Conservation (phyloP, 108 stramenopile species). For the Aurantiochytrium sp. region DNA sequence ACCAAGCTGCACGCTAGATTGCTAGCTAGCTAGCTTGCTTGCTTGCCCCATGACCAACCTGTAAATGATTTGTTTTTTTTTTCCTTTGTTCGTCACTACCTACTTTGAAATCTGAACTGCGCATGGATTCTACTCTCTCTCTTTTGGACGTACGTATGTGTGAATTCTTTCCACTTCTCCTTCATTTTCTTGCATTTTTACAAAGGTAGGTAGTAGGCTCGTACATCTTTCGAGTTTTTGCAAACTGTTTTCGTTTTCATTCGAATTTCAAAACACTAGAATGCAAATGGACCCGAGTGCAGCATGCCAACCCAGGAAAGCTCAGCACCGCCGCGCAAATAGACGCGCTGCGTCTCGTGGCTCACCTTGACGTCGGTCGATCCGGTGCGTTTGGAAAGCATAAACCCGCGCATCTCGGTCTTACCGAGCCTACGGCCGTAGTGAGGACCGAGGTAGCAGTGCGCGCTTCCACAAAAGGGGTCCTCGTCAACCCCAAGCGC, state of each 20-base stretch:
- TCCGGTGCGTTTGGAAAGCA: conserved; percentile 77
- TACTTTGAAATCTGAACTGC: too few relatives aligned
- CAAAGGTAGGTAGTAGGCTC: too few relatives aligned
- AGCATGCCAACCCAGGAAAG: background rate
- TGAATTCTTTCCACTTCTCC: too few relatives aligned
- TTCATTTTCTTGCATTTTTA: too few relatives aligned
- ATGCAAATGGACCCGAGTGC: background rate
- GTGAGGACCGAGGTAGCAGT: conserved; percentile 81
- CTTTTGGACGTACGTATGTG: too few relatives aligned
- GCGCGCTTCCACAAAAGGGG: conserved; percentile 89
- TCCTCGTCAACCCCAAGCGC: conserved; percentile 91
- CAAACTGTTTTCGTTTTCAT: too few relatives aligned
- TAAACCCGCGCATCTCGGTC: conserved; percentile 61
- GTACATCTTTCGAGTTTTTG: too few relatives aligned
- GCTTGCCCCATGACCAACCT: too few relatives aligned
- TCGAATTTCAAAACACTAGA: background rate
- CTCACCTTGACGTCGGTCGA: background rate
- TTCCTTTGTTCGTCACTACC: too few relatives aligned
- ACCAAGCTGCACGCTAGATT: background rate
- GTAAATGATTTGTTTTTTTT: too few relatives aligned
- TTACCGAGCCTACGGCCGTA: conserved; percentile 69
- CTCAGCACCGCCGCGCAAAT: background rate
- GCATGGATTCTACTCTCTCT: too few relatives aligned
- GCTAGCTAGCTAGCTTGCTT: too few relatives aligned
- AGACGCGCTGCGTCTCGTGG: background rate